These are phyloP conservation scores for Ramichloridium luteum DNA, from an alignment of 2,329 filamentous ascomycete genomes.

Conservation along the genomic window DNA sequence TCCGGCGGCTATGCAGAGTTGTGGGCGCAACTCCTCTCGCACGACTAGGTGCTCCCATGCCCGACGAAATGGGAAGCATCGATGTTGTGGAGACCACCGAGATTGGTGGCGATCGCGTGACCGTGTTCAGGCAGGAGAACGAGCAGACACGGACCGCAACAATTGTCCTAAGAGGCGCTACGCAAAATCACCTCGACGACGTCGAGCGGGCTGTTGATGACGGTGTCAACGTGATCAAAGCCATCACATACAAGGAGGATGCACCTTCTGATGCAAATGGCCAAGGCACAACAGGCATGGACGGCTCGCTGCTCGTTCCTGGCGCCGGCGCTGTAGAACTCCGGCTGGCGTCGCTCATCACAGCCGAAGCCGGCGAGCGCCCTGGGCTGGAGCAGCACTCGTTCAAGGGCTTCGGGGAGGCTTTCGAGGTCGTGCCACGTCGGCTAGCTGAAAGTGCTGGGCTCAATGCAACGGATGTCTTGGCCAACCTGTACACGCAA, in stretches of 20 bases:
- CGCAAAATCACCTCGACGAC: constrained; percentile 95
- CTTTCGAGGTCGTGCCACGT: constrained; percentile 91
- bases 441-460: constrained; percentile 91
- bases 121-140: constrained; percentile 93
- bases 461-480: constrained; percentile 90
- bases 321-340: constrained; percentile 91
- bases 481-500: constrained; percentile 83
- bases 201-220: constrained; percentile 95
- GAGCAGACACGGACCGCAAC: constrained; percentile 88
- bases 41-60: constrained; percentile 91
- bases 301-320: constrained; percentile 79
- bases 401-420: constrained; percentile 94
- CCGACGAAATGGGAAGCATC: constrained; percentile 95
- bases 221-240: constrained; percentile 96
- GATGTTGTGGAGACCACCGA: constrained; percentile 95
- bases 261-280: too few relatives aligned
- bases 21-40: constrained; percentile 95
- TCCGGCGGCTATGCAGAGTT: constrained; percentile 86
- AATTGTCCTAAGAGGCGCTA: constrained; percentile 84
- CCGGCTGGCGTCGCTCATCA: constrained; percentile 85
- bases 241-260: too few relatives aligned
- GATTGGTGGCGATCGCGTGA: constrained; percentile 95
- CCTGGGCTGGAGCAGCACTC: constrained; percentile 88
- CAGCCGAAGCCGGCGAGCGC: constrained; percentile 81
- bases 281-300: too few relatives aligned